Evolutionary conservation across 192 early-diverging fungal species (phyloP).

Genomic region (Umbelopsis isabellina): DNA sequence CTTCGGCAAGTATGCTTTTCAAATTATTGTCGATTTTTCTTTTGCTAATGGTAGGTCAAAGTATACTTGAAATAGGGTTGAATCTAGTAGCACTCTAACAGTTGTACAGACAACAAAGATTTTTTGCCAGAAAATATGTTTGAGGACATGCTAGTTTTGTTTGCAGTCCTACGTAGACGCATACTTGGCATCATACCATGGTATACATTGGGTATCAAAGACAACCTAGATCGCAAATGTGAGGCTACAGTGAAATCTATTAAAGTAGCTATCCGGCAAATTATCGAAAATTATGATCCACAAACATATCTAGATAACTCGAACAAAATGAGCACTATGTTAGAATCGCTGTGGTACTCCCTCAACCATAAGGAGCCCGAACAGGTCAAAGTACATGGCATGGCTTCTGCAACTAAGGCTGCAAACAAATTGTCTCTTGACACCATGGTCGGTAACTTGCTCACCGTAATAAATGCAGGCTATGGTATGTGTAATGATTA

Average conservation of each 20-base stretch:
- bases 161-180: not conserved
- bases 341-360: constrained; percentile 22
- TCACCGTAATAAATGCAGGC: constrained; percentile 20
- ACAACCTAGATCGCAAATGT: constrained; percentile 2
- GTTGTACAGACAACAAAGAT: constrained; percentile 18
- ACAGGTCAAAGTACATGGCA: not conserved
- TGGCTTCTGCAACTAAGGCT: constrained; percentile 1
- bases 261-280: not conserved
- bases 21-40: not conserved
- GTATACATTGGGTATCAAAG: not conserved
- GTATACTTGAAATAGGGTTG: no score
- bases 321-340: constrained; percentile 15
- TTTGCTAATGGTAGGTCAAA: constrained; percentile 19
- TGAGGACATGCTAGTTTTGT: not conserved
- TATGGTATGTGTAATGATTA: constrained; percentile 4
- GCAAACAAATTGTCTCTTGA: constrained; percentile 20
- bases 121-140: not conserved
- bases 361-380: not conserved
- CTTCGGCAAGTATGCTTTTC: not conserved
- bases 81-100: not conserved
- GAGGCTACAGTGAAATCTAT: not conserved
- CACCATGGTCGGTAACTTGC: constrained; percentile 12
- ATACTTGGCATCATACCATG: not conserved
- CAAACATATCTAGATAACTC: not conserved
- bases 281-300: not conserved